Base-by-base conservation (phyloP, 179 eudicot genomes). In the Kewa caespitosa region DNA sequence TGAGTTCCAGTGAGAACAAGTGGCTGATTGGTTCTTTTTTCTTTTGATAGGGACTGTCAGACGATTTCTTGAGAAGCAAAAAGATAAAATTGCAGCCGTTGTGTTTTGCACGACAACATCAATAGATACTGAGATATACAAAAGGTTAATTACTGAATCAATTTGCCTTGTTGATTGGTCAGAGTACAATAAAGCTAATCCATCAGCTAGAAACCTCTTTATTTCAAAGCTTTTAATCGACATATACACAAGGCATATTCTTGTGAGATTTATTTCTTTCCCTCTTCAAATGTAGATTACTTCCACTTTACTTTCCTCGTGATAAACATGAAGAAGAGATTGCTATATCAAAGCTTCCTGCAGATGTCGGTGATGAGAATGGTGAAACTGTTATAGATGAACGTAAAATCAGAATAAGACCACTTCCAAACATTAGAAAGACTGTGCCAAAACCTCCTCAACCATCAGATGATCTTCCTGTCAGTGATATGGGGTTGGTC, bases 321-420 rank as follows among this genome's bases (percentile, higher is more conserved):
- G 98, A 95, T 87, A 88, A 91, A 76, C 92, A 90, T 63, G 99
- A 95, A 81, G 99, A 95, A 79, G 98, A 85, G 81, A 66, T 95
- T 54, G 97, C 99, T 71, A 88, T 89, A 73, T 83, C 84, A 32
- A 95, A 95, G 88, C 98, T 95, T 82, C 99, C 98, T 67, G 89
- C 94, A 12, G 99, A 95, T 93, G 99, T 95, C 86, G 98, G 99
- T 74, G 98, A 95, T 80, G 99, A 95, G 88, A 93, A 93, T 85
- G 99, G 99, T 52, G 99, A 90, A 82, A 93, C 98, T 59, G 81
- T 87, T 50, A 88, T 93, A 76, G 92, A 90, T 81, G 99, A 95
- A 84, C 96, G 99, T 50, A 95, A 93, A 85, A 95, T 95, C 76
- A 86, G 99, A 88, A 95, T 95, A 79, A 83, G 88, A 85, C 91